Evolutionary conservation across 345 rosid species (phyloP).

Genomic region (Cardiospermum halicacabum): DNA sequence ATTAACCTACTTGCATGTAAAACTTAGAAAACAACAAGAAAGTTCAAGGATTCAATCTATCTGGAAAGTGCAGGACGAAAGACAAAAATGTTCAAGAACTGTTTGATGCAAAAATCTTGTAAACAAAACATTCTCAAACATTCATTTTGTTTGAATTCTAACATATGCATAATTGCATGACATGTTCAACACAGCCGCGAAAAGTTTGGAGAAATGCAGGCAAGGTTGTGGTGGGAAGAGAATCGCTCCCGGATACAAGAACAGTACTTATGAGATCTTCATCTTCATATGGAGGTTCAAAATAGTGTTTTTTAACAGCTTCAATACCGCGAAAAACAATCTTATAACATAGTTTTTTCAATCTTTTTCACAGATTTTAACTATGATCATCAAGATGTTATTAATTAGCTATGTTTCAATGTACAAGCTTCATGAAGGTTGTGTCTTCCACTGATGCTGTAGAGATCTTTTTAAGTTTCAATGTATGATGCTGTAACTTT

Average conservation of each 20-base stretch:
- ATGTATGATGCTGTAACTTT: too few relatives aligned
- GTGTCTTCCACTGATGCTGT: not conserved
- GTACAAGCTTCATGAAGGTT: not conserved
- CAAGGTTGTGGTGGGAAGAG: conserved; percentile 96
- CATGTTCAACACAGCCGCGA: conserved; percentile 70
- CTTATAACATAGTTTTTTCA: conserved; percentile 9
- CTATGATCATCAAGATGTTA: too few relatives aligned
- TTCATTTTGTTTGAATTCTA: not conserved
- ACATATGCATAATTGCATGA: not conserved
- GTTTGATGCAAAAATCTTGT: too few relatives aligned
- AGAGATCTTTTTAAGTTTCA: not conserved
- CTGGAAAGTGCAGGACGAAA: too few relatives aligned
- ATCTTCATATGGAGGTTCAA: not conserved
- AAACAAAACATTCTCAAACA: too few relatives aligned
- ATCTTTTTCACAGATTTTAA: too few relatives aligned
- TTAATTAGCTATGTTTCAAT: conserved; percentile 1
- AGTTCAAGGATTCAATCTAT: too few relatives aligned
- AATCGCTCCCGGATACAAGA: conserved; percentile 89
- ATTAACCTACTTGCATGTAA: too few relatives aligned
- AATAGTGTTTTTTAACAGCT: conserved; percentile 1
- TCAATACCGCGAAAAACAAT: conserved; percentile 7
- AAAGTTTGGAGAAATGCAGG: conserved; percentile 75
- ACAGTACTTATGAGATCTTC: conserved; percentile 64
- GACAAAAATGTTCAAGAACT: too few relatives aligned
- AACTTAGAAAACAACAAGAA: too few relatives aligned